Conservation (phyloP, 805 yeast genomes). For the Saccharomycopsis malanga region DNA sequence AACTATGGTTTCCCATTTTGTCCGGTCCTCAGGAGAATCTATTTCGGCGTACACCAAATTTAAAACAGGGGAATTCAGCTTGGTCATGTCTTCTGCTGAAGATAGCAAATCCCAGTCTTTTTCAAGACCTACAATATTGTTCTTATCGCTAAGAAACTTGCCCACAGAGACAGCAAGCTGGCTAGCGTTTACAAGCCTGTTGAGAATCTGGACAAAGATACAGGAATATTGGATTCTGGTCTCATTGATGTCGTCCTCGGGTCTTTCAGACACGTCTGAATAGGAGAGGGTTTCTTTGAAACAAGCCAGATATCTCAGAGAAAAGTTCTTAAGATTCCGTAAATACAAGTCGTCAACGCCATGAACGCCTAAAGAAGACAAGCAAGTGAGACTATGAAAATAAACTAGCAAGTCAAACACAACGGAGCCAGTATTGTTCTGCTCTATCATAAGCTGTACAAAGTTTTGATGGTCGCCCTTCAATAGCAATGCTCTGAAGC, state of each 20-base stretch:
- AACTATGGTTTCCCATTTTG: background rate
- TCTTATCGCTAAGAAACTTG: background rate
- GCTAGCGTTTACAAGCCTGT: background rate
- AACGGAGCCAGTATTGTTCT: background rate
- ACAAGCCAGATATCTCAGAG: background rate
- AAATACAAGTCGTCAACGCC: background rate
- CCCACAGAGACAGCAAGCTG: background rate
- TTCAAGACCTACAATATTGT: background rate
- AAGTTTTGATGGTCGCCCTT: slow-evolving; percentile 9
- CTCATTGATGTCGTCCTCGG: background rate
- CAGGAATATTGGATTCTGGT: background rate
- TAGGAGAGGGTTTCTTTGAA: background rate
- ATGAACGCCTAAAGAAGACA: background rate
- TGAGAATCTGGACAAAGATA: background rate
- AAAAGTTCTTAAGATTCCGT: background rate
- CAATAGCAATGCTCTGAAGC: background rate
- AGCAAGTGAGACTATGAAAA: background rate
- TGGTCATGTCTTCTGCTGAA: background rate
- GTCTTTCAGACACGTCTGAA: background rate
- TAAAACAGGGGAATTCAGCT: background rate
- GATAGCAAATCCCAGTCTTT: background rate
- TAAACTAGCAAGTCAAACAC: slow-evolving; percentile 7
- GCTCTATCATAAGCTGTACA: background rate
- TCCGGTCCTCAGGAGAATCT: background rate
- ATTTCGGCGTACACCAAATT: background rate